Conservation (phyloP, 208 protist genomes). For the Leishmania martiniquensis region DNA sequence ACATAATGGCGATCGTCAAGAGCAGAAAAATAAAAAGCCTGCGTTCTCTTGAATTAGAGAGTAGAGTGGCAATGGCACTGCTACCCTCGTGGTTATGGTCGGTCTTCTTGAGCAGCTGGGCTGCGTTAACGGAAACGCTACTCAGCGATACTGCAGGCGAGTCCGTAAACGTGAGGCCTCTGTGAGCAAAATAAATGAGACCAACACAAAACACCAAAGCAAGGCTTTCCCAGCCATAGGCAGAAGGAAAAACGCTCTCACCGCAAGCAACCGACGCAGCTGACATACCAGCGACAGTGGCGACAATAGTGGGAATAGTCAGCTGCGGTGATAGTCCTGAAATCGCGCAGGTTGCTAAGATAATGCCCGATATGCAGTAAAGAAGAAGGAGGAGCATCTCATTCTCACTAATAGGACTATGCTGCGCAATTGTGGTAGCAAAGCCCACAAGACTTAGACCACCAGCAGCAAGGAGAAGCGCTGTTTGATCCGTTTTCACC, state of each 20-base stretch:
- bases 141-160: not conserved
- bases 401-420: not conserved
- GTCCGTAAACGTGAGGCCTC: slow-evolving; percentile 13
- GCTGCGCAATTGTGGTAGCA: slow-evolving; percentile 11
- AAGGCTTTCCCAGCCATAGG: slow-evolving; percentile 6
- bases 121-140: slow-evolving; percentile 1
- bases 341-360: not conserved
- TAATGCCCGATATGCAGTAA: slow-evolving; percentile 4
- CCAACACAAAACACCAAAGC: not conserved
- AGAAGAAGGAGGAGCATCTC: slow-evolving; percentile 17
- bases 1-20: slow-evolving; percentile 75
- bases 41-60: slow-evolving; percentile 42
- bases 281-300: not conserved
- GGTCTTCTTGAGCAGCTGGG: slow-evolving; percentile 23
- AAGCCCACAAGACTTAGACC: slow-evolving; percentile 17
- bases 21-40: slow-evolving; percentile 74
- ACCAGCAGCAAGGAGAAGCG: slow-evolving; percentile 12
- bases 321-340: slow-evolving; percentile 4
- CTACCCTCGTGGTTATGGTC: slow-evolving; percentile 4
- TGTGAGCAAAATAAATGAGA: slow-evolving; percentile 12
- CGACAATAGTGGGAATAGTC: not conserved
- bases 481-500: slow-evolving; percentile 7
- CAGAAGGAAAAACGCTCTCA: slow-evolving; percentile 5
- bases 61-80: slow-evolving; percentile 9
- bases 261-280: slow-evolving; percentile 5